A percentile compares a stretch with the other conserved stretches of the same genome.
These are phyloP conservation scores for Hysterangium stoloniferum DNA, from an alignment of 768 basidiomycete species.

Conservation along the genomic window DNA sequence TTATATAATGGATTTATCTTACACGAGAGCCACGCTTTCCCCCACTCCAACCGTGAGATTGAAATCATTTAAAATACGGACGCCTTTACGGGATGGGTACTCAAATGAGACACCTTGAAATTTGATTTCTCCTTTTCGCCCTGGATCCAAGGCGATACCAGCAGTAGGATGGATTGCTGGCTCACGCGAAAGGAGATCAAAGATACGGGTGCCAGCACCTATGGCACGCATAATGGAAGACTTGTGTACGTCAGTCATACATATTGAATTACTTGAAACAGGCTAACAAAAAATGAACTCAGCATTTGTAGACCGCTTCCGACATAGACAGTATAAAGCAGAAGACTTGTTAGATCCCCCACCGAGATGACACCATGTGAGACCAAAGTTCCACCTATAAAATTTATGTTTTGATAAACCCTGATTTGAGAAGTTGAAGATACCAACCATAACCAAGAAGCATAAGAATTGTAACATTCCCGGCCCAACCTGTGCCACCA, in stretches of 20 bases:
- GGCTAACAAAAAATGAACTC: constrained; percentile 36
- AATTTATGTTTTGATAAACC: constrained; percentile 6
- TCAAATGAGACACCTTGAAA: constrained; percentile 84
- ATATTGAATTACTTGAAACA: constrained; percentile 12
- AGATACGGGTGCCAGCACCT: constrained; percentile 89
- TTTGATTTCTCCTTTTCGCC: constrained; percentile 59
- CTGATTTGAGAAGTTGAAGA: not conserved
- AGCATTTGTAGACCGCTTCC: constrained; percentile 74
- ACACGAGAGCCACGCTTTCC: constrained; percentile 90
- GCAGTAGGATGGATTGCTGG: constrained; percentile 62
- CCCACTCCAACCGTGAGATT: constrained; percentile 75
- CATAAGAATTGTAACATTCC: constrained; percentile 84
- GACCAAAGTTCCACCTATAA: constrained; percentile 81
- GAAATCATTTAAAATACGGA: constrained; percentile 76
- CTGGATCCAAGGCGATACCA: constrained; percentile 49
- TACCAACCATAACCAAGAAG: constrained; percentile 81
- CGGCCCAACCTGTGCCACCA: constrained; percentile 86
- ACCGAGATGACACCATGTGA: constrained; percentile 83
- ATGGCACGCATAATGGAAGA: constrained; percentile 95
- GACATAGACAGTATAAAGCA: constrained; percentile 89
- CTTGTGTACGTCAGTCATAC: constrained; percentile 29
- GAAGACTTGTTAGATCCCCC: constrained; percentile 81
- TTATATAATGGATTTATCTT: constrained; percentile 25
- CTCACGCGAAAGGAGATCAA: constrained; percentile 79
- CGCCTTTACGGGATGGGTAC: constrained; percentile 81